Evolutionary conservation across 208 protist genomes (phyloP).

Genomic region (Wallacemonas rigidus): DNA sequence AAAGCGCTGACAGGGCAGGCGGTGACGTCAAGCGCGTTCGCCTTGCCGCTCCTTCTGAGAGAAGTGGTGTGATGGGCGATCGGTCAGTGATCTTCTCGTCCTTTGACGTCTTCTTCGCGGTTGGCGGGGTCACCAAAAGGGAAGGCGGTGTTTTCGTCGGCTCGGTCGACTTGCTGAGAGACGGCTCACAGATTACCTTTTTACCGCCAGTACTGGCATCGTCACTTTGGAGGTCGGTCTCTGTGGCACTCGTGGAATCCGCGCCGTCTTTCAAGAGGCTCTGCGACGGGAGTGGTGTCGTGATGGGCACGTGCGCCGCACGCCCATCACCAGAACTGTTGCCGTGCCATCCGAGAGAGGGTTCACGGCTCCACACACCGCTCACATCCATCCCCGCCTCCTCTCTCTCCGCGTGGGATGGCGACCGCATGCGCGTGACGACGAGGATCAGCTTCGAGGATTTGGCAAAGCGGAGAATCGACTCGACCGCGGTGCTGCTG

Average conservation of each 20-base stretch:
- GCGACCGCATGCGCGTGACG: constrained; percentile 10
- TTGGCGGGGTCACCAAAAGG: neutral
- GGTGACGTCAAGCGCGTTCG: neutral
- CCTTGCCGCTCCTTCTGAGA: neutral
- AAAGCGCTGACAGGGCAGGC: neutral
- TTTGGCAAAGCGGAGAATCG: constrained; percentile 4
- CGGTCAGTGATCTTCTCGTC: neutral
- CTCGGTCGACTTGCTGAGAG: too few relatives aligned
- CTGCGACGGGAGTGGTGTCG: too few relatives aligned
- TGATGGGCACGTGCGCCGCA: too few relatives aligned
- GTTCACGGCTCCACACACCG: constrained; percentile 4
- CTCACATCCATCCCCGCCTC: neutral
- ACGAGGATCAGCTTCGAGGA: neutral
- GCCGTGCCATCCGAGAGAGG: neutral
- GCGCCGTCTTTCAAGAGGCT: too few relatives aligned
- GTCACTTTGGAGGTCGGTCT: neutral
- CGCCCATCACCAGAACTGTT: neutral
- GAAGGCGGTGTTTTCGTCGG: neutral
- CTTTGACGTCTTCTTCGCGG: neutral
- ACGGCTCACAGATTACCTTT: too few relatives aligned
- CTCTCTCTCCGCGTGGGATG: constrained; percentile 3
- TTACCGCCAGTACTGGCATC: neutral
- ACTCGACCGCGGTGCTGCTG: constrained; percentile 5
- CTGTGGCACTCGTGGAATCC: neutral
- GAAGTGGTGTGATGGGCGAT: neutral